Percentiles rank a stretch among this genome's conserved stretches.
phyloP scores from a whole-genome alignment of 2,329 filamentous ascomycete species.

The Boeremia lycopersici region DNA sequence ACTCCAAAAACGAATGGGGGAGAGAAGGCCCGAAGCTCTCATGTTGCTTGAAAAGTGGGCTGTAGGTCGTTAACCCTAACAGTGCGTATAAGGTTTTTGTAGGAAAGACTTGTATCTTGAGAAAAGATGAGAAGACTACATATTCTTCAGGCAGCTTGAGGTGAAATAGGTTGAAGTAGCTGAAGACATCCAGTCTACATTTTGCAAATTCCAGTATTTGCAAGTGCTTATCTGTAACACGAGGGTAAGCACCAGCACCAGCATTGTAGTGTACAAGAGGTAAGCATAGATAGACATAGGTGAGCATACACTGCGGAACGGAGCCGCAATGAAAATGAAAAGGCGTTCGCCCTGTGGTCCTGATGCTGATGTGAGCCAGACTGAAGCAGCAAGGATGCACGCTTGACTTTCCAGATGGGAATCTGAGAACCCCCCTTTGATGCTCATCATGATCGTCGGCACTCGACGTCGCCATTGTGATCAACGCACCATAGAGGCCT shows the following conservation, averaged over 20 bases:
- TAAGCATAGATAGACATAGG: not conserved
- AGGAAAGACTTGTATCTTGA: too few relatives aligned
- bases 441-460: slow-evolving; percentile 6
- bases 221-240: too few relatives aligned
- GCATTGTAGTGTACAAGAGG: too few relatives aligned
- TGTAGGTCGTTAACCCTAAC: too few relatives aligned
- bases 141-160: too few relatives aligned
- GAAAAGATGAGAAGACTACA: too few relatives aligned
- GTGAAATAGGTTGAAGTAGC: too few relatives aligned
- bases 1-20: not conserved
- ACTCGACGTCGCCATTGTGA: slow-evolving; percentile 3
- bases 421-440: not conserved
- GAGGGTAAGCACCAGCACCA: too few relatives aligned
- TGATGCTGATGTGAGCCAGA: not conserved
- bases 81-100: too few relatives aligned
- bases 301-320: not conserved
- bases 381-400: not conserved
- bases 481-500: not conserved
- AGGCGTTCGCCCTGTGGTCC: not conserved
- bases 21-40: not conserved
- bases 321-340: not conserved
- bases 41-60: too few relatives aligned
- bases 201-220: too few relatives aligned
- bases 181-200: too few relatives aligned
- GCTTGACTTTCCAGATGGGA: not conserved